Base-by-base conservation (phyloP, 257 asterid genomes). In the Orobanche coerulescens region DNA sequence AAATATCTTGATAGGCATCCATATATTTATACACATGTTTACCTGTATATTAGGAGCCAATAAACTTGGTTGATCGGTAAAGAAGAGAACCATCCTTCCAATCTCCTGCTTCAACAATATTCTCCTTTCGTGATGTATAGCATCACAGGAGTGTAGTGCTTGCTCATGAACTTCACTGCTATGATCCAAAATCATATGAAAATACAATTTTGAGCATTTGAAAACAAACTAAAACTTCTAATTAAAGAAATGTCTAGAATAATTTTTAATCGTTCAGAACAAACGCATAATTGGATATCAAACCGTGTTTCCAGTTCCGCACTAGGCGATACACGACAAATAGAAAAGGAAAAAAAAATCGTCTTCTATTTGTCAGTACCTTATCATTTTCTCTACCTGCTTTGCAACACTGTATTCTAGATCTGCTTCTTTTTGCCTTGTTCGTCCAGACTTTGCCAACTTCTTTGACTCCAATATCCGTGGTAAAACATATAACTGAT, bases 321-420 rank as follows among this genome's bases (percentile, higher is more conserved):
- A 46, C 56, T 13, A 61, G 51, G 23, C 5, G 26, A 12, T 14
- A 50, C 50, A 14, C 18, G 31, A 31, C 26, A 62, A 15, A 53
- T 50, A 71, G n/a, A 40, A 49, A 39, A 39, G 30, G 8, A 62
- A 58, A 23, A 39, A 56, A 73, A 68, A 46, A 26, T 46, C 39
- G 15, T 39, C 58, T 49, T 60, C 65, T 42, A 64, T 47, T 46
- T 61, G 61, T 47, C 71, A 71, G 58, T 93, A 93, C 98, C 97
- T 93, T 79, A 93, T 81, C 98, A 93, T 93, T 86, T 85, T 89
- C 86, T 93, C 98, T 62, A 93, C 98, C 91, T 93, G 98, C 94
- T 93, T 93, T 20, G 98, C 98, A 68, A 93, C 85, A 69, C 95
- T 93, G 72, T 93, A 93, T 82, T 93, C 98, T 70, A 93, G 76